Percentiles rank a stretch among this genome's conserved stretches.
These are phyloP conservation scores for Chlorella ohadii DNA, from an alignment of 139 green algal genomes.

Conservation along the genomic window DNA sequence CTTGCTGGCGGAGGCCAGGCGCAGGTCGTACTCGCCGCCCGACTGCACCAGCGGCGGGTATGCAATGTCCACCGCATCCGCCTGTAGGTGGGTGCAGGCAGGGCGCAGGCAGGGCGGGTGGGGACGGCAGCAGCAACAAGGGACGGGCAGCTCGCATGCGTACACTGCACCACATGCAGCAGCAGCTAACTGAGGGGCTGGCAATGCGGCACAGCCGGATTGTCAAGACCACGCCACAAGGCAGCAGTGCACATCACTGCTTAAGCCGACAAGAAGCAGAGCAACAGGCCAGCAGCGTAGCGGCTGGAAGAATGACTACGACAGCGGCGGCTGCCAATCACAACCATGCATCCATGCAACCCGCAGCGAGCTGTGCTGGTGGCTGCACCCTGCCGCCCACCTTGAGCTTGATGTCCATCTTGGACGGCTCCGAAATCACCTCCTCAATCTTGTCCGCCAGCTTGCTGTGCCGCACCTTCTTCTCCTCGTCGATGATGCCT, in stretches of 20 bases:
- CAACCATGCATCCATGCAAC: too few relatives aligned
- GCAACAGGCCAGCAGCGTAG: neutral
- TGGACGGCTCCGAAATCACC: slow-evolving; percentile 77
- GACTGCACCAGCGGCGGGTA: slow-evolving; percentile 95
- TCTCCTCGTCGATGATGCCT: slow-evolving; percentile 89
- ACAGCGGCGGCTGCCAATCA: too few relatives aligned
- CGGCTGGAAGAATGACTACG: neutral
- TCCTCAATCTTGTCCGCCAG: slow-evolving; percentile 78
- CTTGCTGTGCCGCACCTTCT: slow-evolving; percentile 92
- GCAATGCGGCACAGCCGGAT: too few relatives aligned
- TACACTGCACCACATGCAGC: too few relatives aligned
- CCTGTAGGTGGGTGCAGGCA: neutral
- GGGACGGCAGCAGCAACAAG: neutral
- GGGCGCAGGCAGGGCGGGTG: neutral
- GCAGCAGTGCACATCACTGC: too few relatives aligned
- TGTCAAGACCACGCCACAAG: too few relatives aligned
- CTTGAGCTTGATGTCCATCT: slow-evolving; percentile 66
- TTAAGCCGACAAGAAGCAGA: too few relatives aligned
- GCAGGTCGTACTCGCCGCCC: slow-evolving; percentile 81
- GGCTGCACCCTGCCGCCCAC: neutral
- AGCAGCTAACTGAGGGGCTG: too few relatives aligned
- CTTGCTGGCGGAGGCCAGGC: slow-evolving; percentile 40
- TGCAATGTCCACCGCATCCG: slow-evolving; percentile 92
- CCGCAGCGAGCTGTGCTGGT: neutral
- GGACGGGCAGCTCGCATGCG: too few relatives aligned